A percentile compares a stretch with the other conserved stretches of the same genome.
phyloP scores from a whole-genome alignment of 352 stramenopile species.

The Pythium chondricola region DNA sequence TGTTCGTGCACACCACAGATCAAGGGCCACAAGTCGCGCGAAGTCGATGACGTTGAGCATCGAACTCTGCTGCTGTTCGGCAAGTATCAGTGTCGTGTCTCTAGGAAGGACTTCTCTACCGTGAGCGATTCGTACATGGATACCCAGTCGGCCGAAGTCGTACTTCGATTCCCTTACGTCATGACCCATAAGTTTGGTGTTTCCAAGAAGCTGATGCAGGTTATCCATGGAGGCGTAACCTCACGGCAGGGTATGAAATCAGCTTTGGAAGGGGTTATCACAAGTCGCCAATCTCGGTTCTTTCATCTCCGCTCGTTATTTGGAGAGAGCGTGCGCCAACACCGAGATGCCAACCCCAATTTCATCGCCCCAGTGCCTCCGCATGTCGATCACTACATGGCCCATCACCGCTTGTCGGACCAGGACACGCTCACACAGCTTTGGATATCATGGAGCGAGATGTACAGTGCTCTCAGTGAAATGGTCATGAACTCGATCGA shows the following conservation, averaged over 20 bases:
- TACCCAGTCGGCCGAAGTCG: background rate
- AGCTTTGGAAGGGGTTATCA: background rate
- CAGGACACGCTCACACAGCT: slow-evolving; percentile 4
- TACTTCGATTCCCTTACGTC: background rate
- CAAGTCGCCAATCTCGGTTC: background rate
- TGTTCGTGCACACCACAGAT: background rate
- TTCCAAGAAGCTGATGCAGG: background rate
- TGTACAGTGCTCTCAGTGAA: slow-evolving; percentile 3
- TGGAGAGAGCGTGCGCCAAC: background rate
- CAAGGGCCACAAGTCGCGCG: background rate
- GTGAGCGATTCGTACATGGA: background rate
- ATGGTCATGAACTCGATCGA: slow-evolving; percentile 2
- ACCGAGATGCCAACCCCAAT: background rate
- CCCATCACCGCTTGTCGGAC: background rate
- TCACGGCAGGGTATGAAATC: slow-evolving; percentile 1
- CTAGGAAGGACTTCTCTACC: background rate
- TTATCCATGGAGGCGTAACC: background rate
- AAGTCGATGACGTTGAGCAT: slow-evolving; percentile 2
- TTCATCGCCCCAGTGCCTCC: background rate
- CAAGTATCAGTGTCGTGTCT: slow-evolving; percentile 1
- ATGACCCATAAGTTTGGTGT: slow-evolving; percentile 3
- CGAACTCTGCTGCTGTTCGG: slow-evolving; percentile 1
- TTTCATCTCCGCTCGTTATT: background rate
- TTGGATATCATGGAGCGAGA: background rate
- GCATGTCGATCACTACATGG: background rate